phyloP scores from a whole-genome alignment of 1,284 basidiomycete species.

The Mrakiaceae sp. region DNA sequence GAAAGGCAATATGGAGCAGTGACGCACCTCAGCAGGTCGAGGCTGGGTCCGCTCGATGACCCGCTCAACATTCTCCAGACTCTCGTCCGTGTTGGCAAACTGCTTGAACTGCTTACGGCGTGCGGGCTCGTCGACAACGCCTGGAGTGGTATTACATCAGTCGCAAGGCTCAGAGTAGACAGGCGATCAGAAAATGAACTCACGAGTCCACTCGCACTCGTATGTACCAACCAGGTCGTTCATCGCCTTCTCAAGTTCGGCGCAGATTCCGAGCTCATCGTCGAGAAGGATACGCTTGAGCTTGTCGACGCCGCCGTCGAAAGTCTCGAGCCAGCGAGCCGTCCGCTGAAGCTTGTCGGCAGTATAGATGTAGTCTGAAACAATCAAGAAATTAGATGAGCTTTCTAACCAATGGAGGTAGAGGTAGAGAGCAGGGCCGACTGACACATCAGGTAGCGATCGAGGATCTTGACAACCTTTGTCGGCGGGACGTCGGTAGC shows the following conservation, averaged over 20 bases:
- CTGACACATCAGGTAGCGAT: constrained; percentile 49
- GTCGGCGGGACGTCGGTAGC: constrained; percentile 49
- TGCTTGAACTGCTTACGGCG: constrained; percentile 51
- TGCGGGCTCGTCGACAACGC: constrained; percentile 48
- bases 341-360: constrained; percentile 59
- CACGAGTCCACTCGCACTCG: constrained; percentile 54
- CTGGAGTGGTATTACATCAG: constrained; percentile 12
- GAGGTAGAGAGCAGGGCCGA: not conserved
- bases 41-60: constrained; percentile 1
- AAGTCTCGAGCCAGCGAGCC: constrained; percentile 60
- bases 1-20: too few relatives aligned
- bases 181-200: not conserved
- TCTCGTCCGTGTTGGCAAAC: constrained; percentile 50
- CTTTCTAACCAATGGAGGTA: not conserved
- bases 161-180: not conserved
- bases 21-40: not conserved
- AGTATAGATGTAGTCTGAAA: constrained; percentile 53
- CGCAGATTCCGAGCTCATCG: constrained; percentile 65
- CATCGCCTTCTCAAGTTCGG: constrained; percentile 60
- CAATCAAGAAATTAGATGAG: constrained; percentile 12
- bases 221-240: constrained; percentile 53
- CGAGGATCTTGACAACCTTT: constrained; percentile 52
- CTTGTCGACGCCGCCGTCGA: constrained; percentile 60
- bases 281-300: constrained; percentile 55
- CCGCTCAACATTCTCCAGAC: not conserved